Conservation (phyloP, 306 rosid genomes). For the Pyrus betulifolia region DNA sequence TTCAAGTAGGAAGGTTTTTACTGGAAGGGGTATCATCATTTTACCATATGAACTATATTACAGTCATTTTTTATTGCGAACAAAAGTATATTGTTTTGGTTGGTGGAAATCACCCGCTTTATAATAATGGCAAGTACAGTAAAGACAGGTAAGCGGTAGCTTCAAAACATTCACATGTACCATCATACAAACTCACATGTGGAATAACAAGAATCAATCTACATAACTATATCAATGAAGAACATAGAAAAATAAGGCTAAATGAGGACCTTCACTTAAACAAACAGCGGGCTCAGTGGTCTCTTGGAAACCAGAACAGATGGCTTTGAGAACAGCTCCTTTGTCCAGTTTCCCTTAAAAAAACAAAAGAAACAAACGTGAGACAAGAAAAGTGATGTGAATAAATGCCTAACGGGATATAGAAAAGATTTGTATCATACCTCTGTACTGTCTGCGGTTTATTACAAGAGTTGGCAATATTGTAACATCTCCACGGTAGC, state of each 20-base stretch:
- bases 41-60: neutral
- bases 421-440: conserved; percentile 24
- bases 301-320: conserved; percentile 84
- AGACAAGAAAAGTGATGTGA: neutral
- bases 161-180: neutral
- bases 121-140: neutral
- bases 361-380: neutral
- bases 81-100: neutral
- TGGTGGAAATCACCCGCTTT: neutral
- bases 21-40: neutral
- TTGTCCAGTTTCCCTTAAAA: conserved; percentile 75
- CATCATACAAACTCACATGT: neutral
- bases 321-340: conserved; percentile 85
- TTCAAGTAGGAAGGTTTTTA: neutral
- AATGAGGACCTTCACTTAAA: conserved; percentile 62
- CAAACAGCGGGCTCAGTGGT: conserved; percentile 89
- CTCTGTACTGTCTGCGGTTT: conserved; percentile 89
- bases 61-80: neutral
- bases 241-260: neutral
- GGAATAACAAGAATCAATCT: neutral
- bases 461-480: conserved; percentile 91
- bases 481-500: conserved; percentile 91
- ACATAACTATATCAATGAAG: neutral
- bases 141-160: neutral
- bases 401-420: neutral